A percentile compares a stretch with the other conserved stretches of the same genome.
phyloP scores from a whole-genome alignment of 176 grass and related monocot species.

The Olyra latifolia region DNA sequence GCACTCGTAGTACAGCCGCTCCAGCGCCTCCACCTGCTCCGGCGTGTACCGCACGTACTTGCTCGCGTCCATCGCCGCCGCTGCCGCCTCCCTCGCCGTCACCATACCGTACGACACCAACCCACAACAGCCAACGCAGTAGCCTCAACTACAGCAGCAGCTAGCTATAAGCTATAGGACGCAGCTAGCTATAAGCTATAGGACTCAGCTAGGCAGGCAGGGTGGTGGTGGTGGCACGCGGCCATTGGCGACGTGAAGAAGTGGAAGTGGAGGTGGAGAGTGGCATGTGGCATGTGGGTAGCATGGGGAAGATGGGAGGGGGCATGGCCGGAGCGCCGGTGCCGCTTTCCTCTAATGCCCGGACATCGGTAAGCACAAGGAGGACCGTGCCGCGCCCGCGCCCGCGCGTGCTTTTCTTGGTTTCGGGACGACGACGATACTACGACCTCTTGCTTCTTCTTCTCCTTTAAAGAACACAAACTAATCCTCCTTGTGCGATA shows the following conservation, averaged over 20 bases:
- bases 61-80: slow-evolving; percentile 57
- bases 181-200: no score
- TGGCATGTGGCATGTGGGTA: slow-evolving; percentile 15
- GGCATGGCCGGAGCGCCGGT: slow-evolving; percentile 57
- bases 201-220: no score
- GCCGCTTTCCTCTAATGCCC: slow-evolving; percentile 48
- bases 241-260: slow-evolving; percentile 10
- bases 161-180: neutral
- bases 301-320: slow-evolving; percentile 38
- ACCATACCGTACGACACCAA: slow-evolving; percentile 24
- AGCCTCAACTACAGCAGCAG: neutral
- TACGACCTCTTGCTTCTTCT: neutral
- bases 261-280: neutral
- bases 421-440: neutral
- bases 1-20: slow-evolving; percentile 78
- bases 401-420: neutral
- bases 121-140: neutral
- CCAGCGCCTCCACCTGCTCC: slow-evolving; percentile 82
- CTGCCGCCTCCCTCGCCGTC: slow-evolving; percentile 40
- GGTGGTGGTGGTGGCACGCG: slow-evolving; percentile 16
- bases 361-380: slow-evolving; percentile 74
- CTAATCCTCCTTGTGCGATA: slow-evolving; percentile 10
- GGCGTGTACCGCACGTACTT: slow-evolving; percentile 87
- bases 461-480: slow-evolving; percentile 37
- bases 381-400: neutral